Evolutionary conservation across 768 basidiomycete genomes (phyloP), one percentile per base, ranked within the genome.

Genomic region (Galerina marginata): DNA sequence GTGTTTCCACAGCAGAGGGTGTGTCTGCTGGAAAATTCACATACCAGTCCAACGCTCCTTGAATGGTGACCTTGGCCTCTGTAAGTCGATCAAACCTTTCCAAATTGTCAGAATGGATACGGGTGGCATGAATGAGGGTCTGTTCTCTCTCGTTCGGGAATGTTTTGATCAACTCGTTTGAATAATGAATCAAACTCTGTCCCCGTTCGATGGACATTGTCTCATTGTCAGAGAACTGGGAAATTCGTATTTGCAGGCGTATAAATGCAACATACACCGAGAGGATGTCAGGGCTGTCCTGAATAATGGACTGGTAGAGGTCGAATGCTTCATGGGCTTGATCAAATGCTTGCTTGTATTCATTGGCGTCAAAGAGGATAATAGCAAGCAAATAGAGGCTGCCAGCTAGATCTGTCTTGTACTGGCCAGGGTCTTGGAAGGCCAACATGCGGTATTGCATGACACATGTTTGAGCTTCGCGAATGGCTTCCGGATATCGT

Each of bases 401-500:
- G 10, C 50, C 39, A 3, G 54, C 59, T 14, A 60, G 12, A 2
- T 48, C 25, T 47, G 23, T 46, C 12, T 38, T 60, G 48, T 11
- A 56, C 39, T 7, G 38, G 6, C 49, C 23, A 5, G 46, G 47
- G 5, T 55, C 45, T 43, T 42, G 20, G 15, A 60, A 25, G 12
- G 47, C 39, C 16, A 60, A 36, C 14, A 29, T 20, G 6, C 59
- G 59, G 16, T 60, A 60, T 50, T 60, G 59, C 15, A 29, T 49
- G n/a, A 60, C 10, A 37, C 54, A 46, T 29, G 26, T 48, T 29
- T 50, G 54, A 4, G 54, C 59, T 14, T 47, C 26, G 23, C 14
- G 20, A 23, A 33, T 56, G 6, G 59, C 59, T 50, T 56, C 47
- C 14, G 38, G 29, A 25, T 29, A 37, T 9, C 46, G 47, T 14